Conservation (phyloP, 306 rosid species). For the Dryas octopetala region DNA sequence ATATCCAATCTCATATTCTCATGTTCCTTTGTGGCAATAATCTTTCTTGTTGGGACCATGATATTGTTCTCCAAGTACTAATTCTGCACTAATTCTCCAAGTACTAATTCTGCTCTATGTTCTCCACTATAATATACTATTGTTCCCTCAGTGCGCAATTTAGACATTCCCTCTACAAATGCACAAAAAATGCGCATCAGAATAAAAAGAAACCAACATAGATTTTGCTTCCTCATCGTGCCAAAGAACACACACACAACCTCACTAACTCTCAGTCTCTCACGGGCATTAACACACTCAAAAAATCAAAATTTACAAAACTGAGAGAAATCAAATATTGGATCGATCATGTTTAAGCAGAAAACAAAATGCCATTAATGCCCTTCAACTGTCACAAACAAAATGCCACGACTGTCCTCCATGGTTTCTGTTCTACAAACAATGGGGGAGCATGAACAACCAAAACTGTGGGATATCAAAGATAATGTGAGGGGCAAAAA, state of each 20-base stretch:
- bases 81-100: conserved; percentile 25
- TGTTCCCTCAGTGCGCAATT: conserved; percentile 18
- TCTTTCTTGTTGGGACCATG: conserved; percentile 29
- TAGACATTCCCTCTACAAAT: conserved; percentile 21
- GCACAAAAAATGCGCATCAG: conserved; percentile 28
- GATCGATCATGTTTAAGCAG: conserved; percentile 16
- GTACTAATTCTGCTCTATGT: conserved; percentile 32
- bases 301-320: not conserved
- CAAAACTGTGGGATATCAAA: conserved; percentile 26
- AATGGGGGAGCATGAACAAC: conserved; percentile 8
- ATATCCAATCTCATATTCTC: not conserved
- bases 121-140: conserved; percentile 19
- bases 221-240: conserved; percentile 21
- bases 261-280: not conserved
- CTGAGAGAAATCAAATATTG: not conserved
- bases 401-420: not conserved
- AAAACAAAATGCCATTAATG: conserved; percentile 29
- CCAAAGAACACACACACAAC: no score
- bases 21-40: conserved; percentile 14
- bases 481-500: conserved; percentile 15
- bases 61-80: conserved; percentile 32
- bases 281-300: no score
- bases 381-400: conserved; percentile 24
- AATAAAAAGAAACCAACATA: not conserved
- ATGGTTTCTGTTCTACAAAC: not conserved